These are phyloP conservation scores for Lathyrus aphaca DNA, from an alignment of 306 rosid species.

Conservation along the genomic window DNA sequence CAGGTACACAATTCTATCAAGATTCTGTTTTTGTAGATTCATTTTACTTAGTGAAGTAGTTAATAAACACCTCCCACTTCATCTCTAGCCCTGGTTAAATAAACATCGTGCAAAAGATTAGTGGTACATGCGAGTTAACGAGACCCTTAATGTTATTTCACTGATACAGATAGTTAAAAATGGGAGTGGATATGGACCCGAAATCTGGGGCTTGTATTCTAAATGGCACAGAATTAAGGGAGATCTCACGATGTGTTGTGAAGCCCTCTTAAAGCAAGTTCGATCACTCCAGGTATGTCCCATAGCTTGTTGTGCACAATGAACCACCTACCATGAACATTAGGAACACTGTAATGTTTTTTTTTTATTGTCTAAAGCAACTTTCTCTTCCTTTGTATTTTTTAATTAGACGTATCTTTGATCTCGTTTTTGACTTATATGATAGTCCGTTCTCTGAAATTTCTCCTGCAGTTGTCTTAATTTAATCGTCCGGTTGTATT, in stretches of 20 bases:
- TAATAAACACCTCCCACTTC: not conserved
- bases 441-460: not conserved
- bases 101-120: slow-evolving; percentile 6
- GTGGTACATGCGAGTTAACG: slow-evolving; percentile 12
- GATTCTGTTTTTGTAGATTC: slow-evolving; percentile 30
- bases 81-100: not conserved
- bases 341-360: not conserved
- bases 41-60: slow-evolving; percentile 10
- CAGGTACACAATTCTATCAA: slow-evolving; percentile 54
- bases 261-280: slow-evolving; percentile 92
- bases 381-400: slow-evolving; percentile 9
- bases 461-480: slow-evolving; percentile 6
- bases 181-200: slow-evolving; percentile 69
- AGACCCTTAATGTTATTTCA: slow-evolving; percentile 35
- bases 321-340: not conserved
- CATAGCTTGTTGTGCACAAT: not conserved
- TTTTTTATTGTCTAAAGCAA: slow-evolving; percentile 12
- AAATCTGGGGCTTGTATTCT: slow-evolving; percentile 87
- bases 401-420: slow-evolving; percentile 10
- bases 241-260: slow-evolving; percentile 84
- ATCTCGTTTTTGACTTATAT: slow-evolving; percentile 25
- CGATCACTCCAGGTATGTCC: slow-evolving; percentile 88
- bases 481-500: slow-evolving; percentile 6
- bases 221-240: slow-evolving; percentile 92
- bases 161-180: slow-evolving; percentile 68